A percentile compares a stretch with the other conserved stretches of the same genome.
These are phyloP conservation scores for Calonectria leucothoes DNA, from an alignment of 2,329 filamentous ascomycete species.

Conservation along the genomic window DNA sequence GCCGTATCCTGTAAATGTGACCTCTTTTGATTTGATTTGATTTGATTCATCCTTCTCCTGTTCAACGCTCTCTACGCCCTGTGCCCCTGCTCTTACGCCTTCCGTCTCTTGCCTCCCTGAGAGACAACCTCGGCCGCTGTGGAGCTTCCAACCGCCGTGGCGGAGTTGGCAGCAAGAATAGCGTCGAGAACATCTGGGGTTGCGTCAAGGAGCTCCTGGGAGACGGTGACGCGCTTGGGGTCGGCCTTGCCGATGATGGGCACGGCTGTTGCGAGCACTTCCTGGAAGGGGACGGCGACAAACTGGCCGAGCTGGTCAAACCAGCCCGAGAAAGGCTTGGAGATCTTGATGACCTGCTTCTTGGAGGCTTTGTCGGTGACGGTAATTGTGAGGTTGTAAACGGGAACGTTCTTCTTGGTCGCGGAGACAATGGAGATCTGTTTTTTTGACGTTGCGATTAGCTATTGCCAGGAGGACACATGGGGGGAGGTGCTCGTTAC, in stretches of 20 bases:
- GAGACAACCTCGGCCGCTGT: slow-evolving; percentile 49
- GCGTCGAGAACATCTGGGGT: slow-evolving; percentile 63
- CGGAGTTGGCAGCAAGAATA: slow-evolving; percentile 51
- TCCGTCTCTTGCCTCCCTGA: slow-evolving; percentile 60
- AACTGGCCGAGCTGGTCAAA: slow-evolving; percentile 81
- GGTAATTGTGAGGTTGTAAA: slow-evolving; percentile 80
- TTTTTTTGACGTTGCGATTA: slow-evolving; percentile 20
- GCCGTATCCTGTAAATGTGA: slow-evolving; percentile 27
- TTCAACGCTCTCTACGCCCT: neutral
- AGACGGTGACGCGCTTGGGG: slow-evolving; percentile 63
- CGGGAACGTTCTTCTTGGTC: slow-evolving; percentile 82
- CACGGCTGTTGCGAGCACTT: slow-evolving; percentile 77
- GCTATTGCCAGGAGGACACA: neutral
- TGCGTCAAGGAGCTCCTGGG: slow-evolving; percentile 51
- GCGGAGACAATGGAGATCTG: slow-evolving; percentile 80
- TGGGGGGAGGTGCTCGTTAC: slow-evolving; percentile 57
- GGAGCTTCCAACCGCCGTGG: slow-evolving; percentile 41
- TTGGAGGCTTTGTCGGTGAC: slow-evolving; percentile 55
- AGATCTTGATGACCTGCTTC: slow-evolving; percentile 63
- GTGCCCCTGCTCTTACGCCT: slow-evolving; percentile 45
- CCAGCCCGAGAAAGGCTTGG: slow-evolving; percentile 78
- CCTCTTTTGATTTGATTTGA: slow-evolving; percentile 13
- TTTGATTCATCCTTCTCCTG: neutral
- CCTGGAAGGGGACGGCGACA: slow-evolving; percentile 81
- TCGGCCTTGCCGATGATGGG: slow-evolving; percentile 75